phyloP scores from a whole-genome alignment of 2,329 filamentous ascomycete genomes.

The Xylaria sp. region DNA sequence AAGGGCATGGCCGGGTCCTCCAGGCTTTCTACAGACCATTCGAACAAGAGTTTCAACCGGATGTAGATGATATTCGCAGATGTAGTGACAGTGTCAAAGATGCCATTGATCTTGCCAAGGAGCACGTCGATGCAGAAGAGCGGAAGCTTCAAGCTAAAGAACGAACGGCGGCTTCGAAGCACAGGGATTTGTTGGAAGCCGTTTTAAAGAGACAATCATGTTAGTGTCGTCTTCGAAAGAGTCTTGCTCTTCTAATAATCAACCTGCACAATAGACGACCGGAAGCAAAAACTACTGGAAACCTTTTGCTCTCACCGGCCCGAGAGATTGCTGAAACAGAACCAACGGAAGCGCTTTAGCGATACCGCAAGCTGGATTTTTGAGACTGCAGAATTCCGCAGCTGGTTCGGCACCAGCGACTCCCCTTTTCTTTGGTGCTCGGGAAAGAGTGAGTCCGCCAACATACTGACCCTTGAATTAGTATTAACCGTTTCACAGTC shows the following conservation, averaged over 20 bases:
- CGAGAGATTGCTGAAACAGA: slow-evolving; percentile 42
- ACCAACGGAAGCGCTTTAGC: slow-evolving; percentile 42
- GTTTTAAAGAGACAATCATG: not conserved
- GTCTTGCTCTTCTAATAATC: not conserved
- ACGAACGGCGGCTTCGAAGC: not conserved
- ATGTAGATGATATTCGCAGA: not conserved
- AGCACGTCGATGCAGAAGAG: not conserved
- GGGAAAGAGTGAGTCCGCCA: slow-evolving; percentile 23
- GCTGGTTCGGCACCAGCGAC: not conserved
- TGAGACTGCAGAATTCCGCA: slow-evolving; percentile 36
- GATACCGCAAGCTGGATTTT: slow-evolving; percentile 41
- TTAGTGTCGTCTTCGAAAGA: not conserved
- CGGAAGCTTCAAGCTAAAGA: slow-evolving; percentile 2
- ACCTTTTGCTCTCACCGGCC: slow-evolving; percentile 45
- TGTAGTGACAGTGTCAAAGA: not conserved
- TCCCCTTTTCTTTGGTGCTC: slow-evolving; percentile 18
- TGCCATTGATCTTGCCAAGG: not conserved
- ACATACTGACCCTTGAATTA: not conserved
- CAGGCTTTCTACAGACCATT: not conserved
- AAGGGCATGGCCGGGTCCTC: not conserved
- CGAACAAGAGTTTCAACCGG: not conserved
- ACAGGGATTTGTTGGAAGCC: not conserved
- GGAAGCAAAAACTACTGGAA: slow-evolving; percentile 44
- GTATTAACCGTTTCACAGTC: slow-evolving; percentile 8
- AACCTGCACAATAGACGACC: not conserved